Conservation (phyloP, 768 basidiomycete genomes). For the Imleria badia region DNA sequence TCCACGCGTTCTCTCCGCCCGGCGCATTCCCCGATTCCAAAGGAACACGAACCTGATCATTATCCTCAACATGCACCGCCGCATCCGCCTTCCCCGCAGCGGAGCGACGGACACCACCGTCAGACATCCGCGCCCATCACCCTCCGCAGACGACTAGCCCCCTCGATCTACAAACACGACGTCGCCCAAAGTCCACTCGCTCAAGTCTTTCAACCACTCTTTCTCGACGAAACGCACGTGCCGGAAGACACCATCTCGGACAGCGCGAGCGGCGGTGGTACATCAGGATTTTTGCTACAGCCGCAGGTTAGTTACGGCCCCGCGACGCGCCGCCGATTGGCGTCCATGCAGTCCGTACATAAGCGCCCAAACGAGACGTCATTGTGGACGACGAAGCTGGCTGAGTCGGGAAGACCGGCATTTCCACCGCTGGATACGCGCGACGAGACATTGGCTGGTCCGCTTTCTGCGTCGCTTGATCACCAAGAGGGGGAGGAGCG, state of each 20-base stretch:
- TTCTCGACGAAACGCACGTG: conserved; percentile 48
- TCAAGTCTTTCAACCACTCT: conserved; percentile 68
- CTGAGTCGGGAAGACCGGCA: conserved; percentile 8
- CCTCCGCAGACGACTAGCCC: conserved; percentile 20
- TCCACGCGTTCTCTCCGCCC: conserved; percentile 29
- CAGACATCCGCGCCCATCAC: conserved; percentile 13
- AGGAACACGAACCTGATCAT: conserved; percentile 18
- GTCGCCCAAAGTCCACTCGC: conserved; percentile 56
- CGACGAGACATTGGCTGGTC: conserved; percentile 14
- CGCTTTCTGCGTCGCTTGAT: conserved; percentile 31
- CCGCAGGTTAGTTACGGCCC: conserved; percentile 38
- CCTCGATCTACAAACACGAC: conserved; percentile 23
- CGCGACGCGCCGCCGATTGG: conserved; percentile 38
- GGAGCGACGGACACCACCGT: conserved; percentile 7
- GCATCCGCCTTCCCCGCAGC: conserved; percentile 8
- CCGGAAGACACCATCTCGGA: conserved; percentile 32
- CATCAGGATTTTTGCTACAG: conserved; percentile 3
- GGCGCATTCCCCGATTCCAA: conserved; percentile 18
- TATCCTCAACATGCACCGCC: neutral
- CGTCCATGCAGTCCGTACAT: conserved; percentile 30
- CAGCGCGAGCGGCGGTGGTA: conserved; percentile 6
- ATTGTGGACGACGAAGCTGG: neutral
- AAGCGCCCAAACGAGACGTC: conserved; percentile 18
- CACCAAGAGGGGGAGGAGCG: conserved; percentile 2
- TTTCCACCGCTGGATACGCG: conserved; percentile 27